Evolutionary conservation across 257 asterid genomes (phyloP), one percentile per base, ranked within the genome.

Genomic region (Apocynum venetum): DNA sequence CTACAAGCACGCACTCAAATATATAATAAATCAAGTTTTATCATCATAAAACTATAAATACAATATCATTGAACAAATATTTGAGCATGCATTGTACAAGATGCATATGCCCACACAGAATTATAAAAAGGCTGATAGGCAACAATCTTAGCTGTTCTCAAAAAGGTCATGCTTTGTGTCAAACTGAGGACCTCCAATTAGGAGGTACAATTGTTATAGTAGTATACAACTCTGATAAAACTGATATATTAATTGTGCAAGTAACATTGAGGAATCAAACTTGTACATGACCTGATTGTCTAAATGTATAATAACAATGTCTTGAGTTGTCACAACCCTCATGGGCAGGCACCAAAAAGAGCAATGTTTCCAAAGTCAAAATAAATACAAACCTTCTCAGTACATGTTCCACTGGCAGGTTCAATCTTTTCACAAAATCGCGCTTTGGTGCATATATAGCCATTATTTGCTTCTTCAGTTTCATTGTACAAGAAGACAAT

Each of bases 351-450:
- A 5, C 38, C 44, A 57, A 72, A 41, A 19, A 49, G 40, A 64
- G 36, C 57, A 14, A 71, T 47, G 64, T 66, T 35, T 47, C 70
- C 57, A 38, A 65, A 70, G 7, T 79, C 76, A 70, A 8, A 52
- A 69, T 17, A 71, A 19, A 52, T 77, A 77, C 93, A 56, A 84
- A 94, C 97, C 99, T 91, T 83, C 73, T 77, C 97, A 71, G 67
- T 81, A 19, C 82, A 80, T 61, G 81, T 73, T 84, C 79, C 85
- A 77, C 85, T 88, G 81, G 91, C 71, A 43, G 82, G 73, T 74
- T 85, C 84, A 56, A 90, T 78, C 88, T 91, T 96, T 88, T 96
- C 98, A 80, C 98, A 93, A 40, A 87, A 76, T 68, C 83, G 85
- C 20, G 93, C 88, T 83, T 87, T 96, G 85, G 82, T 79, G 77